Evolutionary conservation across 2,329 filamentous ascomycete genomes (phyloP), one percentile per base, ranked within the genome.

Genomic region (Aureobasidium sp.): DNA sequence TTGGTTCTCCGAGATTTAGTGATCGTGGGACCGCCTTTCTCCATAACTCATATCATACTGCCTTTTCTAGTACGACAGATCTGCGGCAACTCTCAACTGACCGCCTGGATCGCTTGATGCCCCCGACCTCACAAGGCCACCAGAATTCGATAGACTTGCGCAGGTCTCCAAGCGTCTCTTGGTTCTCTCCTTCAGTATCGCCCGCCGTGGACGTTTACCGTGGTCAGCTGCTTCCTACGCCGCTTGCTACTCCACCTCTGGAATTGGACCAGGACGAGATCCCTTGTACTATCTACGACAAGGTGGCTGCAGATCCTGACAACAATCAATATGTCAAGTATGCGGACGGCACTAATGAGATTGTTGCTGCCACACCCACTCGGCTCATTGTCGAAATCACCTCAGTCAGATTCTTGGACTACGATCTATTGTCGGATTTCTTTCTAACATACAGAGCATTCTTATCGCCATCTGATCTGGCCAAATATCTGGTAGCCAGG

Each of bases 341-440:
- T 73, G 87, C 90, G 20, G 74, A 86, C 2, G 77, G 80, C 4
- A 85, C 84, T 12, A 86, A 87, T 53, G 84, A 90, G 46, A 92
- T 99, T 23, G 87, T 87, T 34, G 94, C 94, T 37, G 94, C 94
- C 15, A 97, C 91, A 0, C 91, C 93, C 1, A 87, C 92, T 3
- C 87, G 94, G 13, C 85, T 99, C 41, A 90, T 99, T 55, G 92
- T 93, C 13, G 92, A 99, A 75, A 97, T 99, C 66, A 97, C 94
- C 0, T 97, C 94, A 0, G 91, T 94, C 17, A 91, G 86, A 55
- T 97, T 97, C 72, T 85, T 99, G 70, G 93, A 99, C 73, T 99
- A 99, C 73, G 93, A 97, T 70, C 82, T 99, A 5, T 84, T 99
- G 5, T 97, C 94, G 1, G 94, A 99, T 74, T 99, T 99, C 76